A percentile compares a stretch with the other conserved stretches of the same genome.
Conservation (phyloP, 768 basidiomycete species). For the Tricholoma sp. region DNA sequence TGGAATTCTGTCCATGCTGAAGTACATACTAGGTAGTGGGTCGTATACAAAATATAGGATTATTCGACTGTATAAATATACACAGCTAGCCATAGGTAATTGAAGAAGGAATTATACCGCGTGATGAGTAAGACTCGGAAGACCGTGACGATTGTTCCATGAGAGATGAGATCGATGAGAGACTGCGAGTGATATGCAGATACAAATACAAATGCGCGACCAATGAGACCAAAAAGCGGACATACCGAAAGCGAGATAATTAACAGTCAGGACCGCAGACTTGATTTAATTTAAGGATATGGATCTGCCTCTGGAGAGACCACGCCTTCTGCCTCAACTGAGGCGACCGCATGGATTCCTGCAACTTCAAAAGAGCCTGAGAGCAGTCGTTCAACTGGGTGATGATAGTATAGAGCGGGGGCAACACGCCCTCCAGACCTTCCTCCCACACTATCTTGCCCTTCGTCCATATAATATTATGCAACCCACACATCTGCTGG, state of each 20-base stretch:
- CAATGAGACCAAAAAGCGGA: background rate
- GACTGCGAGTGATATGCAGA: background rate
- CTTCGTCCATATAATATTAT: conserved; percentile 1
- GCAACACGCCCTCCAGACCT: background rate
- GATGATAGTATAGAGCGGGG: background rate
- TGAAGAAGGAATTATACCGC: no score
- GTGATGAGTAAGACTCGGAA: no score
- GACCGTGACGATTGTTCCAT: no score
- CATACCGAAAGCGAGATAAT: background rate
- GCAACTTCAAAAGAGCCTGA: background rate
- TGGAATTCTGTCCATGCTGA: no score
- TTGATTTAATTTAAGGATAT: background rate
- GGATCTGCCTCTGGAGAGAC: background rate
- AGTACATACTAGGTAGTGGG: no score
- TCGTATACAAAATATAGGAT: no score
- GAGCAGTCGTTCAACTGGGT: background rate
- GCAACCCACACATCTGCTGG: conserved; percentile 17
- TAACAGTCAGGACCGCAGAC: background rate
- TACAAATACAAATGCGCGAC: background rate
- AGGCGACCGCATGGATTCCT: background rate
- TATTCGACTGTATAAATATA: no score
- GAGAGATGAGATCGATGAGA: no score
- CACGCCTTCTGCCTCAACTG: background rate
- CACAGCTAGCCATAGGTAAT: no score
- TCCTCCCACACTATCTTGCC: background rate